Evolutionary conservation across 805 yeast genomes (phyloP).

Genomic region (Saccharomycopsis fermentans): DNA sequence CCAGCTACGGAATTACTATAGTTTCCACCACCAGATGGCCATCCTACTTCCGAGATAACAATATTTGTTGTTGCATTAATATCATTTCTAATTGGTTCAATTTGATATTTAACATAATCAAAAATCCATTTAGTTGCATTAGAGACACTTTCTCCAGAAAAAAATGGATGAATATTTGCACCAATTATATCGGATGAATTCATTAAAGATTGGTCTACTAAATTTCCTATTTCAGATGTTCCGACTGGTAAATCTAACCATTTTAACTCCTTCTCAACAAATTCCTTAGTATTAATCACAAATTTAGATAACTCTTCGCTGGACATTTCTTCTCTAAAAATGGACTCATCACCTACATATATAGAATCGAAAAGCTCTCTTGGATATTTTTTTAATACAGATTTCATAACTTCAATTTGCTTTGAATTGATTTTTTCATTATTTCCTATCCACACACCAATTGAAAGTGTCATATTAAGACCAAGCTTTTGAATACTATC

Average conservation of each 20-base stretch:
- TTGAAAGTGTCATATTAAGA: slow-evolving; percentile 44
- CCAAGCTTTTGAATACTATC: slow-evolving; percentile 41
- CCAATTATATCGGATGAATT: slow-evolving; percentile 46
- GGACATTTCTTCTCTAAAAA: slow-evolving; percentile 42
- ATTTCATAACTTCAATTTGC: slow-evolving; percentile 38
- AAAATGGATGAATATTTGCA: slow-evolving; percentile 59
- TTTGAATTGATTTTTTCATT: slow-evolving; percentile 34
- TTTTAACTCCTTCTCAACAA: slow-evolving; percentile 26
- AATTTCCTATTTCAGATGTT: slow-evolving; percentile 48
- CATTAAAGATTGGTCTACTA: slow-evolving; percentile 31
- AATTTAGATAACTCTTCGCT: slow-evolving; percentile 30
- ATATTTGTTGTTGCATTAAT: slow-evolving; percentile 25
- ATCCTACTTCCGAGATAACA: slow-evolving; percentile 54
- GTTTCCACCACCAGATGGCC: slow-evolving; percentile 59
- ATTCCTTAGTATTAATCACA: slow-evolving; percentile 33
- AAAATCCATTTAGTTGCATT: slow-evolving; percentile 44
- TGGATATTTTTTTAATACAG: slow-evolving; percentile 35
- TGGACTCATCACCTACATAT: slow-evolving; percentile 53
- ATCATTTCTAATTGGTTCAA: slow-evolving; percentile 29
- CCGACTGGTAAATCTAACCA: slow-evolving; percentile 40
- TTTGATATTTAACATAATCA: slow-evolving; percentile 35
- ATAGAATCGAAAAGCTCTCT: slow-evolving; percentile 38
- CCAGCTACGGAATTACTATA: slow-evolving; percentile 40
- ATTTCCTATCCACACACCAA: slow-evolving; percentile 55
- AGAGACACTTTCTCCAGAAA: slow-evolving; percentile 43